phyloP scores from a whole-genome alignment of 1,139 yeast genomes.

The Geotrichum bryndzae region DNA sequence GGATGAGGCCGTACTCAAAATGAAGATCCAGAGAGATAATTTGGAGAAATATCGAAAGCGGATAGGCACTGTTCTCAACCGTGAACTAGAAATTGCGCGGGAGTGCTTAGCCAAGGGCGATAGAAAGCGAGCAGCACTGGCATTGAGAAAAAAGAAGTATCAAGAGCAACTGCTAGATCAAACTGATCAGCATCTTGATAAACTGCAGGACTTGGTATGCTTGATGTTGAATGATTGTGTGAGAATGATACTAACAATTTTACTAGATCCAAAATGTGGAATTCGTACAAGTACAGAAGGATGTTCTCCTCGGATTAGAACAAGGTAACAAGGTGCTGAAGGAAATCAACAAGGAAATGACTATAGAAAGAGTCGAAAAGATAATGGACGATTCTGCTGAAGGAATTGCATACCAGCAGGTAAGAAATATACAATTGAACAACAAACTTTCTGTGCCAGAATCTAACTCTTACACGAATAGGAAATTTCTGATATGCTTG shows the following conservation, averaged over 20 bases:
- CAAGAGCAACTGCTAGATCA: conserved; percentile 64
- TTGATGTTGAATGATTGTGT: neutral
- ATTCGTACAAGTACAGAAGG: conserved; percentile 81
- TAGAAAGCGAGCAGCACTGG: conserved; percentile 56
- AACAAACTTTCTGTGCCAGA: neutral
- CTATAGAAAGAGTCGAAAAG: conserved; percentile 69
- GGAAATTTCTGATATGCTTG: conserved; percentile 45
- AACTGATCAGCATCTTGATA: conserved; percentile 71
- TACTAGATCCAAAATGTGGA: conserved; percentile 51
- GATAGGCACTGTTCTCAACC: conserved; percentile 48
- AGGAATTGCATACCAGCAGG: conserved; percentile 67
- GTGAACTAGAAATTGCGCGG: conserved; percentile 55
- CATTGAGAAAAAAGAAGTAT: conserved; percentile 71
- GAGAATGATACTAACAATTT: neutral
- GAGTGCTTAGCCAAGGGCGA: conserved; percentile 52
- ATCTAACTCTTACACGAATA: neutral
- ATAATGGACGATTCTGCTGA: conserved; percentile 82
- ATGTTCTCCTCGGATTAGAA: conserved; percentile 69
- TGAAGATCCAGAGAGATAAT: conserved; percentile 83
- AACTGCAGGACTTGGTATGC: conserved; percentile 47
- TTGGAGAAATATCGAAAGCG: conserved; percentile 67
- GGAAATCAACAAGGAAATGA: conserved; percentile 71
- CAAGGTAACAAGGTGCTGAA: conserved; percentile 74
- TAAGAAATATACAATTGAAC: neutral
- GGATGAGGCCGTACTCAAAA: conserved; percentile 77